Conservation (phyloP, 2,329 filamentous ascomycete species). For the Stachybotrys elegans region DNA sequence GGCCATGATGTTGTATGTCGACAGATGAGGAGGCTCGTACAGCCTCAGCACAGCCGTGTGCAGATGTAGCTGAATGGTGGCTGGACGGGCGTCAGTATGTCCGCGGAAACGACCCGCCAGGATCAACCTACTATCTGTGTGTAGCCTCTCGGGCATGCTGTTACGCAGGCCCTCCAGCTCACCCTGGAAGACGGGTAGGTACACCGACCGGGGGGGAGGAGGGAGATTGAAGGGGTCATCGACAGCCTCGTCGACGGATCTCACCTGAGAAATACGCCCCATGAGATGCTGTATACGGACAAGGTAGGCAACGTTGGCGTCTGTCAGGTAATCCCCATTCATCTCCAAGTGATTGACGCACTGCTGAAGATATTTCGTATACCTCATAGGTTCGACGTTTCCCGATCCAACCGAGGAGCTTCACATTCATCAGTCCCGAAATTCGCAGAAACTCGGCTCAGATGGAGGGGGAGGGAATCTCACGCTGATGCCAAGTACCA, state of each 20-base stretch:
- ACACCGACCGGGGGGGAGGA: slow-evolving; percentile 37
- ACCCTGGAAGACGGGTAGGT: slow-evolving; percentile 38
- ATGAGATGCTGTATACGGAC: slow-evolving; percentile 45
- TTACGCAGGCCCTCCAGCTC: slow-evolving; percentile 38
- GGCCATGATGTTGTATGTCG: slow-evolving; percentile 32
- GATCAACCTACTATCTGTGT: slow-evolving; percentile 29
- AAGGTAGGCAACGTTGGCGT: slow-evolving; percentile 39
- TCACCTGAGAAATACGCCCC: slow-evolving; percentile 42
- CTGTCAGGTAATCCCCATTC: slow-evolving; percentile 38
- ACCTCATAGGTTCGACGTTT: slow-evolving; percentile 43
- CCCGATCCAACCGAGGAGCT: slow-evolving; percentile 35
- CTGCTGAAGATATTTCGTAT: slow-evolving; percentile 45
- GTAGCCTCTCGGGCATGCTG: slow-evolving; percentile 28
- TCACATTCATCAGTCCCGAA: slow-evolving; percentile 14
- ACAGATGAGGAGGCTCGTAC: slow-evolving; percentile 42
- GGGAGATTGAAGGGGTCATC: slow-evolving; percentile 29
- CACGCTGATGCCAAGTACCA: slow-evolving; percentile 52
- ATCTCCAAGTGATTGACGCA: slow-evolving; percentile 42
- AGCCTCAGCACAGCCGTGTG: slow-evolving; percentile 37
- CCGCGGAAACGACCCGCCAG: fast-evolving
- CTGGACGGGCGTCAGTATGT: slow-evolving; percentile 16
- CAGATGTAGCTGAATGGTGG: slow-evolving; percentile 32
- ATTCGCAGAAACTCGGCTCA: background rate
- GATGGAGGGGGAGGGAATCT: slow-evolving; percentile 8
- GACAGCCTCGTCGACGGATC: slow-evolving; percentile 25